A percentile compares a stretch with the other conserved stretches of the same genome.
Evolutionary conservation across 2,329 filamentous ascomycete species (phyloP).

Genomic region (Aspergillus aculeatus): DNA sequence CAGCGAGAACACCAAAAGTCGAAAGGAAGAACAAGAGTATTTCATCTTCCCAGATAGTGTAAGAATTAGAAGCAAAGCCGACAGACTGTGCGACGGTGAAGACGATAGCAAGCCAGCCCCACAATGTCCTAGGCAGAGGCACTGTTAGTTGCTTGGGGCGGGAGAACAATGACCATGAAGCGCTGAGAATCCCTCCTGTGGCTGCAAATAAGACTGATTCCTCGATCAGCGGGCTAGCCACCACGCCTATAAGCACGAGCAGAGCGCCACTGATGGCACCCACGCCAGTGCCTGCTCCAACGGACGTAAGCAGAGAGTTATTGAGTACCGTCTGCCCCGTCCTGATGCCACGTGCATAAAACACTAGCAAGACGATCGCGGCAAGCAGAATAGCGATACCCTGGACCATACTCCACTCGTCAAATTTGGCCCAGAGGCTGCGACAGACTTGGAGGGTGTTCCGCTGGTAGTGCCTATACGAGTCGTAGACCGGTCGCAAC

Average conservation of each 20-base stretch:
- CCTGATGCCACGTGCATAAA: slow-evolving; percentile 66
- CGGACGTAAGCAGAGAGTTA: slow-evolving; percentile 52
- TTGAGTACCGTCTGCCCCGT: slow-evolving; percentile 56
- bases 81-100: slow-evolving; percentile 86
- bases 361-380: slow-evolving; percentile 66
- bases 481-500: slow-evolving; percentile 49
- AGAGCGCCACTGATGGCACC: slow-evolving; percentile 39
- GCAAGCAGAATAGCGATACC: slow-evolving; percentile 71
- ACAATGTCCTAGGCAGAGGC: slow-evolving; percentile 71
- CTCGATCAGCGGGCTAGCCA: slow-evolving; percentile 34
- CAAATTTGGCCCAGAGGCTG: slow-evolving; percentile 86
- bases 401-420: slow-evolving; percentile 78
- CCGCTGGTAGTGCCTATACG: slow-evolving; percentile 71
- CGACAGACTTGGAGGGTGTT: slow-evolving; percentile 79
- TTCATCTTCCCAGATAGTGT: slow-evolving; percentile 97
- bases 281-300: slow-evolving; percentile 48
- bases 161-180: slow-evolving; percentile 41
- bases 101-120: slow-evolving; percentile 81
- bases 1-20: slow-evolving; percentile 77
- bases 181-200: slow-evolving; percentile 46
- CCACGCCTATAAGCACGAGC: slow-evolving; percentile 23
- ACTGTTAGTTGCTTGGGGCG: slow-evolving; percentile 42
- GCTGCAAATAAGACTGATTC: slow-evolving; percentile 41
- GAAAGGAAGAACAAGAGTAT: slow-evolving; percentile 88
- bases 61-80: slow-evolving; percentile 96